Conservation (phyloP, 1,284 basidiomycete species). For the Phylloporus gajari region DNA sequence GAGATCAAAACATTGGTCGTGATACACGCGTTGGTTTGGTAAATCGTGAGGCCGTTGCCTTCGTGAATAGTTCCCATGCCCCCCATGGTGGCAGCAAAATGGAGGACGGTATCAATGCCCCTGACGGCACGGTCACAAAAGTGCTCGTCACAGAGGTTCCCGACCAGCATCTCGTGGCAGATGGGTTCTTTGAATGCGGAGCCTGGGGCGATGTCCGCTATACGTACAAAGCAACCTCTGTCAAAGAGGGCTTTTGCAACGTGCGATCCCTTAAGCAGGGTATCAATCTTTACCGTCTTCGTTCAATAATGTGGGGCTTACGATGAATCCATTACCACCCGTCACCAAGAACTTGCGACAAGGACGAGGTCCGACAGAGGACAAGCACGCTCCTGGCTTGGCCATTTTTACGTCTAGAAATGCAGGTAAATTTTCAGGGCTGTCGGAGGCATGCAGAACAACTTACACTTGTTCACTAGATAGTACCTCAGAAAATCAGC, state of each 20-base stretch:
- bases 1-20: conserved; percentile 58
- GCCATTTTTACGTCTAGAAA: conserved; percentile 14
- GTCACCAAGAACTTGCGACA: conserved; percentile 55
- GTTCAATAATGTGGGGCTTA: conserved; percentile 41
- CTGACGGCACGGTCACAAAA: conserved; percentile 52
- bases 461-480: conserved; percentile 1
- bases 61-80: conserved; percentile 70
- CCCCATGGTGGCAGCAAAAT: conserved; percentile 70
- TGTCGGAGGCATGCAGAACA: not conserved
- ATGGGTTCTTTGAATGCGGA: conserved; percentile 41
- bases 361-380: conserved; percentile 6
- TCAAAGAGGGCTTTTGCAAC: conserved; percentile 53
- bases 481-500: conserved; percentile 2
- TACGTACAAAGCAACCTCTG: conserved; percentile 50
- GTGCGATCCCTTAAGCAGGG: conserved; percentile 58
- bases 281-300: conserved; percentile 3
- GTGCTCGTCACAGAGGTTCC: conserved; percentile 57
- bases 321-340: conserved; percentile 68
- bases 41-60: conserved; percentile 60
- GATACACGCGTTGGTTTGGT: conserved; percentile 61
- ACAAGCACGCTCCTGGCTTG: not conserved
- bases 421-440: not conserved
- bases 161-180: conserved; percentile 52
- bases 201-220: conserved; percentile 53
- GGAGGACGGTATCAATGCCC: conserved; percentile 57